Evolutionary conservation across 1,284 basidiomycete species (phyloP).

Genomic region (Pseudozyma hubeiensis): DNA sequence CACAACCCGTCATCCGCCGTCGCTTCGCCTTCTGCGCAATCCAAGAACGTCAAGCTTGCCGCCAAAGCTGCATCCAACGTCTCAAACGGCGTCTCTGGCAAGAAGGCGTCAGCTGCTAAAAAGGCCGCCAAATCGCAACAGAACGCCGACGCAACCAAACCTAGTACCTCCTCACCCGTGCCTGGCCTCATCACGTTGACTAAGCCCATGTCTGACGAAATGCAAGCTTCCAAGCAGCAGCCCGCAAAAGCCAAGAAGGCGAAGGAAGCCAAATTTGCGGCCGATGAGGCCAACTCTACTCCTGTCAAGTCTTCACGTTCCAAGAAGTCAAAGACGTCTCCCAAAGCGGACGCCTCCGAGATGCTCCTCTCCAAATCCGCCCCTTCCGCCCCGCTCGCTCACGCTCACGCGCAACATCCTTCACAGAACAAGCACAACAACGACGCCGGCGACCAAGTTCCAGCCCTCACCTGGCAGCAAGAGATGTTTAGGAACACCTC

Average conservation of each 20-base stretch:
- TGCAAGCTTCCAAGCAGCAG: constrained; percentile 38
- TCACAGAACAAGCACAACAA: constrained; percentile 12
- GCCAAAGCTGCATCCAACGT: constrained; percentile 35
- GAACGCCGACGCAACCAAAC: constrained; percentile 8
- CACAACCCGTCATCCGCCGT: constrained; percentile 26
- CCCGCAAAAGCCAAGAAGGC: constrained; percentile 34
- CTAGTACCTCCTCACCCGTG: constrained; percentile 14
- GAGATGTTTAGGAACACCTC: constrained; percentile 45
- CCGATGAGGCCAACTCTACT: constrained; percentile 24
- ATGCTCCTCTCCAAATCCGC: constrained; percentile 50
- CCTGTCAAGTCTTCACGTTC: constrained; percentile 38
- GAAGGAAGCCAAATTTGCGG: constrained; percentile 41
- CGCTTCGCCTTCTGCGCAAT: constrained; percentile 40
- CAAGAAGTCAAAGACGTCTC: constrained; percentile 36
- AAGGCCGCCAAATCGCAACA: constrained; percentile 33
- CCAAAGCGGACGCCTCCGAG: constrained; percentile 34
- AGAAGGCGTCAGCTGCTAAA: constrained; percentile 43
- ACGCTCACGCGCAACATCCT: constrained; percentile 21
- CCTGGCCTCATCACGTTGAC: constrained; percentile 54
- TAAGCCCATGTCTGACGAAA: constrained; percentile 46
- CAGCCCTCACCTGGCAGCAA: constrained; percentile 57
- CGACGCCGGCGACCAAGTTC: constrained; percentile 16
- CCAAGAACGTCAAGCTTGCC: constrained; percentile 34
- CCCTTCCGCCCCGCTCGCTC: constrained; percentile 27
- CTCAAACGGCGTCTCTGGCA: constrained; percentile 28